Conservation (phyloP, 495 filamentous ascomycete species). For the Darksidea phi region DNA sequence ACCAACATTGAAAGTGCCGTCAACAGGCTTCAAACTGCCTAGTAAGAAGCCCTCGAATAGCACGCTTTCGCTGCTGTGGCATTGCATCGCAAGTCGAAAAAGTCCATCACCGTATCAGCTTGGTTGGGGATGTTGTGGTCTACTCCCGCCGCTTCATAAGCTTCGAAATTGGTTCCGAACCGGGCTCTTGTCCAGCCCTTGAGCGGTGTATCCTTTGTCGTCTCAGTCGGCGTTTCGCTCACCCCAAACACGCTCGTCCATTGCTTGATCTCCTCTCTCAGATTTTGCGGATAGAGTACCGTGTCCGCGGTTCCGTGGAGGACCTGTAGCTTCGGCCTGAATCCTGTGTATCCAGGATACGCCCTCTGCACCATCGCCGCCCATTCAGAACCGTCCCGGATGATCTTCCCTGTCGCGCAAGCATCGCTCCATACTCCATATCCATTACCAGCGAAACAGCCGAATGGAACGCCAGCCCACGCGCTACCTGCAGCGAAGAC, state of each 20-base stretch:
- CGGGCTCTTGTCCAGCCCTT: slow-evolving; percentile 52
- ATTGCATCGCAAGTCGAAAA: slow-evolving; percentile 31
- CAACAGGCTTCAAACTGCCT: no score
- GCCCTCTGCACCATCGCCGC: slow-evolving; percentile 51
- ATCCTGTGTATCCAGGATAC: slow-evolving; percentile 56
- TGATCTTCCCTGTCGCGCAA: slow-evolving; percentile 52
- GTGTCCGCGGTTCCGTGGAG: slow-evolving; percentile 54
- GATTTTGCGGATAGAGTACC: slow-evolving; percentile 53
- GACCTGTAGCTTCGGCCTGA: slow-evolving; percentile 57
- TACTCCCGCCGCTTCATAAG: slow-evolving; percentile 50
- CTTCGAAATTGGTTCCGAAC: slow-evolving; percentile 50
- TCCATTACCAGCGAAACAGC: slow-evolving; percentile 54
- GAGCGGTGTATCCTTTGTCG: slow-evolving; percentile 28
- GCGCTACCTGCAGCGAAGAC: slow-evolving; percentile 58
- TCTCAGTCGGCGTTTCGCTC: slow-evolving; percentile 8
- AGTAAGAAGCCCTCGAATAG: slow-evolving; percentile 14
- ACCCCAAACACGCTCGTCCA: slow-evolving; percentile 55
- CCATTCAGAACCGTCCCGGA: slow-evolving; percentile 53
- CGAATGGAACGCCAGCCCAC: slow-evolving; percentile 60
- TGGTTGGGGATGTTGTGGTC: slow-evolving; percentile 48
- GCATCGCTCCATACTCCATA: slow-evolving; percentile 55
- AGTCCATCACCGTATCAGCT: slow-evolving; percentile 32
- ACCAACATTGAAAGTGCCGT: no score
- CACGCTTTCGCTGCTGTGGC: slow-evolving; percentile 4
- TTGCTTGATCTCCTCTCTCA: slow-evolving; percentile 56